Evolutionary conservation across 2,329 filamentous ascomycete genomes (phyloP), one percentile per base, ranked within the genome.

Genomic region (Calycina herbarum): DNA sequence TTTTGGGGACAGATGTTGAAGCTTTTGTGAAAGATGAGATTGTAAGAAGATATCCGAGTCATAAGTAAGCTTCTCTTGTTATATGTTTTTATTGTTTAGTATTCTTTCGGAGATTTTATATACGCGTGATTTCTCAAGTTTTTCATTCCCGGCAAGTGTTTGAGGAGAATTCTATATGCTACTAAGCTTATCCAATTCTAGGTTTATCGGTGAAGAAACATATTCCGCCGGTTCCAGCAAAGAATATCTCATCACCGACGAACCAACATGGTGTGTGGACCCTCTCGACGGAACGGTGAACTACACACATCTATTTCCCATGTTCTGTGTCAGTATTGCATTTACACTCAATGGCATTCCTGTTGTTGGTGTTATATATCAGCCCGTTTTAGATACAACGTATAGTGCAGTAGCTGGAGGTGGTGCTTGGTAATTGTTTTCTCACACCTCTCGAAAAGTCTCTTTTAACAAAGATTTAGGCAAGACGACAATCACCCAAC

Each of bases 251-350:
- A 87, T 93, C 67, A 80, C 79, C 57, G 75, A 83, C 48, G 71
- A 78, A 0, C 90, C 90, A 56, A 92, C 90, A 38, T 93, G 90
- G 91, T 86, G 88, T 72, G 83, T 93, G 51, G 91, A 94, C 76
- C 90, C 91, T 10, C 82, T 93, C 33, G 90, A 93, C 73, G 90
- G 83, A 56, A 93, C 91, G 2, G 89, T 93, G 66, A 93, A 93
- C 80, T 93, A 90, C 78, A 91, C 90, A 35, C 91, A 93, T 76
- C 82, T 92, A 5, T 92, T 92, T 74, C 89, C 89, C 66, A 92
- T 92, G 87, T 93, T 91, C 78, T 93, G 91, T 76, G 88, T 93
- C 56, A 91, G 88, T 42, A 92, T 93, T 72, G 90, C 83, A 59
- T 88, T 93, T 73, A 80, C 89, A 29, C 73, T 91, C 63, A 77